Evolutionary conservation across 2,329 filamentous ascomycete species (phyloP).

Genomic region (Cercospora citrullina): DNA sequence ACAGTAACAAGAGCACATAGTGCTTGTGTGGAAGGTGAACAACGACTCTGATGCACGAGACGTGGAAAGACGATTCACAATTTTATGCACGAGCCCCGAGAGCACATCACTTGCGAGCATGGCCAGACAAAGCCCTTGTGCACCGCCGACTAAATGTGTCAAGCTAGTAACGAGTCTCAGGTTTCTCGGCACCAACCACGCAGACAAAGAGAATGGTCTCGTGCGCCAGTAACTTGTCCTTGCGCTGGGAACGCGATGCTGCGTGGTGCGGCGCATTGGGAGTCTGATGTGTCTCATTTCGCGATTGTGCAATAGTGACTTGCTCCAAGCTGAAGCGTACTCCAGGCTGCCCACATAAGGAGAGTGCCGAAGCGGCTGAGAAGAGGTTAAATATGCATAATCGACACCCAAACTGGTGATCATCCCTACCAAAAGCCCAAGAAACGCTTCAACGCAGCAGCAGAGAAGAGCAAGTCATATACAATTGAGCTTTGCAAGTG

Average conservation of each 20-base stretch:
- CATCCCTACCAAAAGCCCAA: background rate
- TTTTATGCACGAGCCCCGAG: background rate
- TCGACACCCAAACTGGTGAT: background rate
- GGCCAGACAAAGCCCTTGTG: background rate
- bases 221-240: background rate
- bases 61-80: background rate
- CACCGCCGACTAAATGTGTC: background rate
- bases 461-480: background rate
- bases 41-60: background rate
- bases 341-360: background rate
- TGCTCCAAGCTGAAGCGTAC: background rate
- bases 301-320: background rate
- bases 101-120: background rate
- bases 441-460: background rate
- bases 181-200: background rate
- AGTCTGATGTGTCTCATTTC: background rate
- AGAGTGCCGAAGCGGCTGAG: background rate
- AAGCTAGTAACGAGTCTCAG: background rate
- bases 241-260: background rate
- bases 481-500: background rate
- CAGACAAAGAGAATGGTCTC: background rate
- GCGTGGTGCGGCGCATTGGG: background rate
- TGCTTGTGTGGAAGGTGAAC: background rate
- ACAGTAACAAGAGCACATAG: background rate
- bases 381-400: background rate